Evolutionary conservation across 2,329 filamentous ascomycete species (phyloP), one percentile per base, ranked within the genome.

Genomic region (Uncinocarpus reesii): DNA sequence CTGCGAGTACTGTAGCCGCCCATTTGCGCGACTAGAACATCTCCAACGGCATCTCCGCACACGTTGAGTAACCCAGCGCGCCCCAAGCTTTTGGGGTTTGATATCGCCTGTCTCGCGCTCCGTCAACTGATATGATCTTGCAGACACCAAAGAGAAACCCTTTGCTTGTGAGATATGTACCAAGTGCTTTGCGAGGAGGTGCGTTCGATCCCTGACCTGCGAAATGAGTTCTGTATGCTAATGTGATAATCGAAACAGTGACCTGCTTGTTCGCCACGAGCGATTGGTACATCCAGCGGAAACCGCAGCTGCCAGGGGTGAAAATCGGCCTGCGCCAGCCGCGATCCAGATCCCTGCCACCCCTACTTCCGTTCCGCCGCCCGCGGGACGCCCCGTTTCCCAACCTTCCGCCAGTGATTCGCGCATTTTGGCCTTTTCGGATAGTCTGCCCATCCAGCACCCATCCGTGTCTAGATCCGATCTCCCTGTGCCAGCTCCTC

Each of bases 1-100:
- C 21, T 72, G 70, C 57, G 69, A 71, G 58, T 71, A 71, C 54
- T 72, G 69, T 59, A 69, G 67, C 56, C 60, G 70, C 53, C 65
- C 69, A 32, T 72, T 72, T 59, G 69, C 69, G 48, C 67, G 70
- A 43, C 57, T 72, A 53, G 70, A 72, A 60, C 70, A 72, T 63
- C 68, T 72, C 58, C 70, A 72, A 65, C 65, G 70, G 56, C 70
- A 72, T 66, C 69, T 72, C 63, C 67, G 70, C 63, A 72, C 70
- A 55, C 70, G 67, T 70, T 66, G 65, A 67, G 65, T 65, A 62
- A 61, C 62, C 62, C 62, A 43, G 20, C 35, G 48, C 20, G 21
- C 32, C 24, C 24, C 45, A 43, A 29, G 15, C 46, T 21, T n/a
- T 29, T 28, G 41, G 42, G 42, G 31, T 36, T 37, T 29, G 15